Percentiles rank a stretch among this genome's conserved stretches.
Evolutionary conservation across 805 yeast genomes (phyloP).

Genomic region (Cyberlindnera mississippiensis): DNA sequence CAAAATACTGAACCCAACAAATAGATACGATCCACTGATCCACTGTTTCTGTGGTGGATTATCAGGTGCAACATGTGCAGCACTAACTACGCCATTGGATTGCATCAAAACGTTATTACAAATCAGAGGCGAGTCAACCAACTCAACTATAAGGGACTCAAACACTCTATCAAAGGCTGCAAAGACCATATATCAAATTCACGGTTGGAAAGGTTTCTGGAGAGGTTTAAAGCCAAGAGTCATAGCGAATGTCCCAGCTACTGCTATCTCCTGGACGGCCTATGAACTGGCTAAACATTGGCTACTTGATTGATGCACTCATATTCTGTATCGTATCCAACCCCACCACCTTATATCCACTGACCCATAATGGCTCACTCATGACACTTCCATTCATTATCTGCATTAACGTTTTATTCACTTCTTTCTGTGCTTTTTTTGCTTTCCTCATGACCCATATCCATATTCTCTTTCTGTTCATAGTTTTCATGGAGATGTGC

Average conservation of each 20-base stretch:
- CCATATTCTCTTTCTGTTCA: no score
- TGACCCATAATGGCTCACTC: no score
- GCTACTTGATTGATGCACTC: constrained; percentile 18
- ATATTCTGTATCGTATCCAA: no score
- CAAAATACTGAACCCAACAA: constrained; percentile 72
- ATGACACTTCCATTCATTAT: no score
- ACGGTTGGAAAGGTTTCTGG: constrained; percentile 64
- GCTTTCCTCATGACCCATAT: no score
- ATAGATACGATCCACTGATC: constrained; percentile 77
- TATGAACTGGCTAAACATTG: constrained; percentile 88
- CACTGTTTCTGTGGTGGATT: constrained; percentile 93
- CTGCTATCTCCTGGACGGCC: constrained; percentile 97
- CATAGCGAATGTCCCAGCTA: constrained; percentile 88
- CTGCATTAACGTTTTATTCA: no score
- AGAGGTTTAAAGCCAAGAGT: constrained; percentile 90
- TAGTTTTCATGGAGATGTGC: no score
- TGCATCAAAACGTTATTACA: constrained; percentile 90
- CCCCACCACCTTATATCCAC: no score
- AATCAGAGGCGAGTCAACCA: constrained; percentile 57
- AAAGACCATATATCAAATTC: constrained; percentile 52
- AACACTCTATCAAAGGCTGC: constrained; percentile 72
- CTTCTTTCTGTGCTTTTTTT: no score
- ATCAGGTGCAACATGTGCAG: constrained; percentile 95
- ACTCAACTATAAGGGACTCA: constrained; percentile 47
- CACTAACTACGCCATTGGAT: constrained; percentile 90